These are phyloP conservation scores for Claviceps pazoutovae DNA, from an alignment of 2,329 filamentous ascomycete species.

Conservation along the genomic window DNA sequence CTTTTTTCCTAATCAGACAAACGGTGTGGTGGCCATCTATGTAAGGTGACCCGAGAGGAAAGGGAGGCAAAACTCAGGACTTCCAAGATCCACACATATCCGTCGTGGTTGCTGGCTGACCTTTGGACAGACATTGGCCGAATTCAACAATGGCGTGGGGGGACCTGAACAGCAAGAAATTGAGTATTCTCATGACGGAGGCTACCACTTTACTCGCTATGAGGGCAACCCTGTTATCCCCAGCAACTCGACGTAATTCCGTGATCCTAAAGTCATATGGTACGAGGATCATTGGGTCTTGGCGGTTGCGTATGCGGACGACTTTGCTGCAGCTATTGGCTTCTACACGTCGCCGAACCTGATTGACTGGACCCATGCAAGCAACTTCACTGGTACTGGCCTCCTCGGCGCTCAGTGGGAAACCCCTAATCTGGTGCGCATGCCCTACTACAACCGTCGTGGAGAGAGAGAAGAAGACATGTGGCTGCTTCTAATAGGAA, in stretches of 20 bases:
- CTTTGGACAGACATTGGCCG: conserved; percentile 12
- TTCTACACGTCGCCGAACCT: conserved; percentile 38
- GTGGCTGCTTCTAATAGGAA: conserved; percentile 34
- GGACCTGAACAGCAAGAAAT: conserved; percentile 39
- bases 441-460: no score
- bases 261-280: conserved; percentile 52
- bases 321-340: conserved; percentile 35
- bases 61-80: no score
- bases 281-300: conserved; percentile 22
- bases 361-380: conserved; percentile 19
- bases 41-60: conserved; percentile 7
- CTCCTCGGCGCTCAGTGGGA: conserved; percentile 45
- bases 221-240: conserved; percentile 45
- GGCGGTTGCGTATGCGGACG: conserved; percentile 30
- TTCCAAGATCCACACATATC: conserved; percentile 1
- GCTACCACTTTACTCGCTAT: conserved; percentile 34
- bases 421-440: conserved; percentile 39
- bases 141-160: conserved; percentile 2
- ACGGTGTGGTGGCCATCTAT: conserved; percentile 38
- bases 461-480: no score
- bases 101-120: neutral
- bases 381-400: conserved; percentile 42
- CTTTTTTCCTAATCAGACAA: conserved; percentile 30
- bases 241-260: conserved; percentile 41
- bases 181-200: conserved; percentile 38